Evolutionary conservation across 495 filamentous ascomycete genomes (phyloP).

Genomic region (Amniculicola lignicola): DNA sequence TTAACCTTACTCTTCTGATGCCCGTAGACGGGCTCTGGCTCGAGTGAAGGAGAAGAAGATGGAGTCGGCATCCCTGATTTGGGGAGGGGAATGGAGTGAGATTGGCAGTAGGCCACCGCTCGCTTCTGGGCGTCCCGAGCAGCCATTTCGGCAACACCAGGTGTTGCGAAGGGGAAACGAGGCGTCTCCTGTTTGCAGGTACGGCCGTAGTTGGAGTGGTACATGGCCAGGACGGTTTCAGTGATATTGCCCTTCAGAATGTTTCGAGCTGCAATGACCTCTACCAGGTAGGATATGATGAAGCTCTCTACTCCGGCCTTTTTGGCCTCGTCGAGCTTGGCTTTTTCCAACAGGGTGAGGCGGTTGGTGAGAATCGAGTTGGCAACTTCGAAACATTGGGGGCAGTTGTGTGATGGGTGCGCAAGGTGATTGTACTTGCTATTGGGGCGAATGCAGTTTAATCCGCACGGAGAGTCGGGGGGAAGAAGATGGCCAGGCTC

Average conservation of each 20-base stretch:
- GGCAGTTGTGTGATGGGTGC: no score
- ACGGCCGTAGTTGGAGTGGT: not conserved
- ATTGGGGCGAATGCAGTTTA: constrained; percentile 1
- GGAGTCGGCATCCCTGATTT: no score
- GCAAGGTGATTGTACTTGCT: not conserved
- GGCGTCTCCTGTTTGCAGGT: not conserved
- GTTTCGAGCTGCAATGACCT: not conserved
- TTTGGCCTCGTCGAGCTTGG: not conserved
- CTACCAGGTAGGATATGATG: not conserved
- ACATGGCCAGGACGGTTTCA: constrained; percentile 1
- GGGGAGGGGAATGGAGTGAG: no score
- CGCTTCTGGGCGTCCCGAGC: no score
- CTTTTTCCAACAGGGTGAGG: not conserved
- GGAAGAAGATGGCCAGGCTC: no score
- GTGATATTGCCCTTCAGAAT: not conserved
- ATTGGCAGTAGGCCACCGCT: no score
- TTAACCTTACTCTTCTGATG: no score
- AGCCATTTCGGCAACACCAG: no score
- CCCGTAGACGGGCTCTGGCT: no score
- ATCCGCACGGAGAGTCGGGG: not conserved
- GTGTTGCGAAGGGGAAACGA: no score
- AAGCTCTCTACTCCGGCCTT: not conserved
- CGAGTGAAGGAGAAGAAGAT: no score
- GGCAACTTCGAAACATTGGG: not conserved
- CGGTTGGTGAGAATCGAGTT: not conserved